Percentiles rank a stretch among this genome's conserved stretches.
Evolutionary conservation across 805 yeast genomes (phyloP).

Genomic region (Saccharomycopsis amapae): DNA sequence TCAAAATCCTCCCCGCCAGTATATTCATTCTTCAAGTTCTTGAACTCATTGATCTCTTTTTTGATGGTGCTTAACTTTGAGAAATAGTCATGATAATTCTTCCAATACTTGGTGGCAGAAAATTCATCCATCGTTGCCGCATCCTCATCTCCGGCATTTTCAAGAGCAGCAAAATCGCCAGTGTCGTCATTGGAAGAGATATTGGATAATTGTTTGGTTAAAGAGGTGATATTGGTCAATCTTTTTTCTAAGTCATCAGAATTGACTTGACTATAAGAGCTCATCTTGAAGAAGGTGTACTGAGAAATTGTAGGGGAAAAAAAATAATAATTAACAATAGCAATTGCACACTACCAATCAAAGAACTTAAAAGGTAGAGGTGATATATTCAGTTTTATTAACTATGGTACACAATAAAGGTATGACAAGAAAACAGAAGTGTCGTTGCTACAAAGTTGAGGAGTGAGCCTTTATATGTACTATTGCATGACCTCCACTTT

Average conservation of each 20-base stretch:
- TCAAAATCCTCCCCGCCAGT: conserved; percentile 21
- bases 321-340: too few species aligned
- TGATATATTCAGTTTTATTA: too few species aligned
- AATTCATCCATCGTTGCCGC: not conserved
- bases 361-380: too few species aligned
- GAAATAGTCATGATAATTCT: conserved; percentile 19
- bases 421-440: too few species aligned
- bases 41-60: conserved; percentile 20
- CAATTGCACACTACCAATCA: too few species aligned
- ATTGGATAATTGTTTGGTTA: conserved; percentile 18
- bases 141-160: not conserved
- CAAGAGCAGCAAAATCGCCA: not conserved
- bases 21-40: conserved; percentile 19
- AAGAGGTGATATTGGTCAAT: conserved; percentile 18
- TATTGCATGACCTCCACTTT: too few species aligned
- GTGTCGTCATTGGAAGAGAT: conserved; percentile 14
- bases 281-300: conserved; percentile 8
- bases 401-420: too few species aligned
- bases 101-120: conserved; percentile 20
- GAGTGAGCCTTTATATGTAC: too few species aligned
- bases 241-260: conserved; percentile 18
- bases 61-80: conserved; percentile 15
- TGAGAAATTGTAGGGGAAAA: not conserved
- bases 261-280: conserved; percentile 6
- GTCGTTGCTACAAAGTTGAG: too few species aligned